These are phyloP conservation scores for Blastomyces parvus DNA, from an alignment of 2,329 filamentous ascomycete genomes.

Conservation along the genomic window DNA sequence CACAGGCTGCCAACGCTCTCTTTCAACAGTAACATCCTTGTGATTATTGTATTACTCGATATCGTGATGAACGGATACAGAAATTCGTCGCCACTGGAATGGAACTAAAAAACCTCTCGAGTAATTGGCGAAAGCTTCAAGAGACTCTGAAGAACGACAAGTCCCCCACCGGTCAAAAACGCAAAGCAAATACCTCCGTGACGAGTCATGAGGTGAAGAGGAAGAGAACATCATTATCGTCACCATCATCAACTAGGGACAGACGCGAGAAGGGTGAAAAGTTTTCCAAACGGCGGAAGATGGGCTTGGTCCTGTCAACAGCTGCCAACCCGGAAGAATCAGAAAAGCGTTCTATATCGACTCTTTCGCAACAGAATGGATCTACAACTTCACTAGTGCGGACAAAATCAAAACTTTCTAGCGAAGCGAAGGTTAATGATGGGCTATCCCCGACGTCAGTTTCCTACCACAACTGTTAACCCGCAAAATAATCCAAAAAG, in stretches of 20 bases:
- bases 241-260: slow-evolving; percentile 3
- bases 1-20: background rate
- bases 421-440: slow-evolving; percentile 49
- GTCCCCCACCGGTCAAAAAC: slow-evolving; percentile 22
- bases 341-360: background rate
- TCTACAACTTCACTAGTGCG: slow-evolving; percentile 18
- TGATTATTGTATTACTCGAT: background rate
- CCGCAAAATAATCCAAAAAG: background rate
- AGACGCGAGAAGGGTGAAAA: background rate
- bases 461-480: slow-evolving; percentile 13
- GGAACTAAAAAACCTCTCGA: slow-evolving; percentile 38
- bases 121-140: slow-evolving; percentile 45
- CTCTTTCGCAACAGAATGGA: slow-evolving; percentile 9
- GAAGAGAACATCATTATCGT: slow-evolving; percentile 11
- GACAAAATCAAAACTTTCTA: slow-evolving; percentile 10
- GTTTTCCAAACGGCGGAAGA: slow-evolving; percentile 2
- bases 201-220: slow-evolving; percentile 13
- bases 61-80: background rate
- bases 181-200: slow-evolving; percentile 20
- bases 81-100: slow-evolving; percentile 24
- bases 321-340: slow-evolving; percentile 2
- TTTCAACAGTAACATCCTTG: background rate
- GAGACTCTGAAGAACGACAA: slow-evolving; percentile 32
- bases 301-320: background rate
- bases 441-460: slow-evolving; percentile 45